Percentiles rank a stretch among this genome's conserved stretches.
Conservation (phyloP, 1,139 yeast genomes). For the Lodderomyces orthopsilosis region DNA sequence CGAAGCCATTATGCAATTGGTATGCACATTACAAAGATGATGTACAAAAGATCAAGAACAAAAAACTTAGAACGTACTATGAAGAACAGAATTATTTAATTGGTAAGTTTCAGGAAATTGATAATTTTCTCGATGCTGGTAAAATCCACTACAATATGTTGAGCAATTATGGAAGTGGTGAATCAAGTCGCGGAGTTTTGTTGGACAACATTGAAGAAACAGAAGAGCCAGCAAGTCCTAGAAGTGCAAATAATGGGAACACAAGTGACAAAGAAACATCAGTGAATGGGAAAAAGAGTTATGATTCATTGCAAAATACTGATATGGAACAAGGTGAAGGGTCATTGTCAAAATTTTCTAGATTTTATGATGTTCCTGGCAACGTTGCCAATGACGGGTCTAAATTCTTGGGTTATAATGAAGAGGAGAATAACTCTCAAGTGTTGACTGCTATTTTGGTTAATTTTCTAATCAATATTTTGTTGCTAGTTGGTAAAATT, state of each 20-base stretch:
- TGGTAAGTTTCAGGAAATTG: slow-evolving; percentile 58
- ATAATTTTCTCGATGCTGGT: slow-evolving; percentile 67
- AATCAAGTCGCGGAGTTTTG: not conserved
- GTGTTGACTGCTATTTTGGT: slow-evolving; percentile 63
- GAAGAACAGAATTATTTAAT: slow-evolving; percentile 57
- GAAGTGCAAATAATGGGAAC: not conserved
- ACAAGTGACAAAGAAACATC: not conserved
- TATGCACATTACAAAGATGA: slow-evolving; percentile 23
- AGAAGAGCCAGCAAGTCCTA: slow-evolving; percentile 18
- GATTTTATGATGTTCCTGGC: slow-evolving; percentile 54
- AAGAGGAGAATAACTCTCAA: slow-evolving; percentile 39
- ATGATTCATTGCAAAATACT: slow-evolving; percentile 1
- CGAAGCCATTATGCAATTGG: slow-evolving; percentile 52
- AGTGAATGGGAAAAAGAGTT: not conserved
- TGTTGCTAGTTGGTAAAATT: slow-evolving; percentile 59
- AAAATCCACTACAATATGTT: slow-evolving; percentile 61
- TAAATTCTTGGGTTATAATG: slow-evolving; percentile 22
- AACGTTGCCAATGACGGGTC: slow-evolving; percentile 46
- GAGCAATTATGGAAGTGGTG: slow-evolving; percentile 47
- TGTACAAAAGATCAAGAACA: slow-evolving; percentile 21
- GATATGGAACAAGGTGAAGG: slow-evolving; percentile 14
- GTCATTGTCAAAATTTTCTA: slow-evolving; percentile 20
- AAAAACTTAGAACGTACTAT: slow-evolving; percentile 35
- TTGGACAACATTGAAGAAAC: slow-evolving; percentile 25
- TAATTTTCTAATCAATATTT: slow-evolving; percentile 59